Conservation (phyloP, 257 asterid genomes). For the Lycium barbarum region DNA sequence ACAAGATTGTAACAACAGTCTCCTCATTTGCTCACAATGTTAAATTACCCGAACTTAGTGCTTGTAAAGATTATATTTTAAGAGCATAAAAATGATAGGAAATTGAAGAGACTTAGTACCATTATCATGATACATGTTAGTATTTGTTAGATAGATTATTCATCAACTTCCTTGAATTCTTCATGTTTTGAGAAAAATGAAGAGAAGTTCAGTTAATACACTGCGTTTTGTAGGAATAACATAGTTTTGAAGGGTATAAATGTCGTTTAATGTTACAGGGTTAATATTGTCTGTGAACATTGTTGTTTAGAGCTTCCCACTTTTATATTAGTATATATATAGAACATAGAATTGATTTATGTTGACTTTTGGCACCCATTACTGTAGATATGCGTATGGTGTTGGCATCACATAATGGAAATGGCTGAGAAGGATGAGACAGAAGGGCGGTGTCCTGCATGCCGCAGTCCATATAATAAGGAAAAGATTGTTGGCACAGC, state of each 20-base stretch:
- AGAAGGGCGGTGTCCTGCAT: conserved; percentile 98
- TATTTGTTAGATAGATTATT: not conserved
- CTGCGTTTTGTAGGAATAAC: not conserved
- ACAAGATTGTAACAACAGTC: not conserved
- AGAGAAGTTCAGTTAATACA: not conserved
- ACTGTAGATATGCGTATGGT: conserved; percentile 92
- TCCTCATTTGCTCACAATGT: not conserved
- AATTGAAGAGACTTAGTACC: not conserved
- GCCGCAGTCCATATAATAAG: conserved; percentile 95
- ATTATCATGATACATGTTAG: not conserved
- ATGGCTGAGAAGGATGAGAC: conserved; percentile 98
- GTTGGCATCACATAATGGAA: conserved; percentile 98
- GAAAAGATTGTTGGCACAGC: conserved; percentile 90
- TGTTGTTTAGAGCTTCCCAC: not conserved
- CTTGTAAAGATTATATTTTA: not conserved
- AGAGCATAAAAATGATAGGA: conserved; percentile 3
- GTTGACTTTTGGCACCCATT: conserved; percentile 11
- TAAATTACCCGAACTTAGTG: not conserved
- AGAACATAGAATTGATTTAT: not conserved
- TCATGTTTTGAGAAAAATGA: not conserved
- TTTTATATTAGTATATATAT: not conserved
- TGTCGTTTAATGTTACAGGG: not conserved
- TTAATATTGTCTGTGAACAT: conserved; percentile 3
- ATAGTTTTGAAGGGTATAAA: not conserved
- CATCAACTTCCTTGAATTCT: not conserved